A percentile compares a stretch with the other conserved stretches of the same genome.
These are phyloP conservation scores for Termitomyces sp. DNA, from an alignment of 768 basidiomycete species.

Conservation along the genomic window DNA sequence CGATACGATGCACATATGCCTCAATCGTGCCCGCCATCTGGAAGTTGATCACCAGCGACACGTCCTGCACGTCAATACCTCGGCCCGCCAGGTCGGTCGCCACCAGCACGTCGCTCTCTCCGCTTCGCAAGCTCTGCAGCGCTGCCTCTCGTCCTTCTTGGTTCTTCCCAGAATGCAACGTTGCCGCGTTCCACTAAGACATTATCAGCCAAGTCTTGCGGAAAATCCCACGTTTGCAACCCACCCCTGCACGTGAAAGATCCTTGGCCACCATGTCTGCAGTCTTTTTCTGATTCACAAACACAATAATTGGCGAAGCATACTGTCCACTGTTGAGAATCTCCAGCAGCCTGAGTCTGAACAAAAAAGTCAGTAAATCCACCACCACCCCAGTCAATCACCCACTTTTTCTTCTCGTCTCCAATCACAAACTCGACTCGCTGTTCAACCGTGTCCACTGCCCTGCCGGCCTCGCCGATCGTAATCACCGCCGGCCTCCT, in stretches of 20 bases:
- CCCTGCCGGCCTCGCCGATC: slow-evolving; percentile 96
- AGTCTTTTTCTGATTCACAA: slow-evolving; percentile 99
- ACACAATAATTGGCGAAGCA: slow-evolving; percentile 92
- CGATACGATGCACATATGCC: slow-evolving; percentile 96
- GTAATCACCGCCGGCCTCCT: slow-evolving; percentile 92
- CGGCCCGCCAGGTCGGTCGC: slow-evolving; percentile 98
- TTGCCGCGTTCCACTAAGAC: slow-evolving; percentile 82
- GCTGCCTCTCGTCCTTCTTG: slow-evolving; percentile 97
- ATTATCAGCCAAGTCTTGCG: not conserved
- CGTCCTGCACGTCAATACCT: slow-evolving; percentile 98
- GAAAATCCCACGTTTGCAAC: slow-evolving; percentile 31
- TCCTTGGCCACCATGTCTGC: slow-evolving; percentile 98
- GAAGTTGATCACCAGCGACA: slow-evolving; percentile 94
- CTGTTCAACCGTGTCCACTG: slow-evolving; percentile 98
- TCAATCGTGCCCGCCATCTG: slow-evolving; percentile 98
- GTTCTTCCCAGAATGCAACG: slow-evolving; percentile 95
- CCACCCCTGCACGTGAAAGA: slow-evolving; percentile 80
- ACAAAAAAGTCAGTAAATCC: slow-evolving; percentile 8
- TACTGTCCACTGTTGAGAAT: slow-evolving; percentile 86
- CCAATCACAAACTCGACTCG: slow-evolving; percentile 88
- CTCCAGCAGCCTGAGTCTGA: slow-evolving; percentile 83
- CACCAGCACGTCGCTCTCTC: slow-evolving; percentile 85
- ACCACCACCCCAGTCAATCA: slow-evolving; percentile 9
- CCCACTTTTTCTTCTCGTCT: slow-evolving; percentile 96
- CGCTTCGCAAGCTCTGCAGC: slow-evolving; percentile 79